Conservation (phyloP, 768 basidiomycete genomes). For the Kwoniella sp. region DNA sequence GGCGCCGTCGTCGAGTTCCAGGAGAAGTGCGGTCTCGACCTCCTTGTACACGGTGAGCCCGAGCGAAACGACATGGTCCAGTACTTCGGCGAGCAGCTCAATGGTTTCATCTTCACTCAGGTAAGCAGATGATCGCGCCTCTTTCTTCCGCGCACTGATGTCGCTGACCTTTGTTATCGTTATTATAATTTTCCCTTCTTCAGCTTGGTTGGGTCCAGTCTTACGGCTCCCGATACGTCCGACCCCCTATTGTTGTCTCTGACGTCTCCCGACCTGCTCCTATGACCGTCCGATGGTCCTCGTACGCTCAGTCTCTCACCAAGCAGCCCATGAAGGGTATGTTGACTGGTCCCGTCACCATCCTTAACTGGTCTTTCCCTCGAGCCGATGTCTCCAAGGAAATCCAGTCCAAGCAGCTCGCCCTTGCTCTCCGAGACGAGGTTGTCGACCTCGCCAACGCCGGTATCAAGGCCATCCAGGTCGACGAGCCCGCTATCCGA, state of each 20-base stretch:
- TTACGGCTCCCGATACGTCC: slow-evolving; percentile 99
- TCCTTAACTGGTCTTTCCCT: slow-evolving; percentile 99
- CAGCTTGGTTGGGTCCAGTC: slow-evolving; percentile 98
- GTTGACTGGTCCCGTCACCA: slow-evolving; percentile 91
- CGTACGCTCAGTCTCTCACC: slow-evolving; percentile 93
- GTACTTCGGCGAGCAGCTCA: slow-evolving; percentile 96
- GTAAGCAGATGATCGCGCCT: slow-evolving; percentile 63
- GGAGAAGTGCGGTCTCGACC: slow-evolving; percentile 91
- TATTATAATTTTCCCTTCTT: slow-evolving; percentile 72
- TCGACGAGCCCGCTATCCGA: slow-evolving; percentile 99
- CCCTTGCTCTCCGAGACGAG: slow-evolving; percentile 96
- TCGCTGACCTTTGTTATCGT: slow-evolving; percentile 57
- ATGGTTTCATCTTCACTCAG: slow-evolving; percentile 93
- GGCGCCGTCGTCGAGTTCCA: slow-evolving; percentile 92
- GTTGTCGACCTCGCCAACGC: slow-evolving; percentile 95
- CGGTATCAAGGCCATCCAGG: slow-evolving; percentile 96
- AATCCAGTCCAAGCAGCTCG: slow-evolving; percentile 96
- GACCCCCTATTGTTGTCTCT: slow-evolving; percentile 96
- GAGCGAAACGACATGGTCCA: slow-evolving; percentile 99
- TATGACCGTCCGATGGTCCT: slow-evolving; percentile 96
- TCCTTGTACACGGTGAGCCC: slow-evolving; percentile 97
- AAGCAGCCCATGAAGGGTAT: slow-evolving; percentile 98
- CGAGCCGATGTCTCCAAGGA: slow-evolving; percentile 96
- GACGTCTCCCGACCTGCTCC: slow-evolving; percentile 89
- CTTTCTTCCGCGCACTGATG: slow-evolving; percentile 38